Base-by-base conservation (phyloP, 352 stramenopile genomes). In the Globisporangium canariense region DNA sequence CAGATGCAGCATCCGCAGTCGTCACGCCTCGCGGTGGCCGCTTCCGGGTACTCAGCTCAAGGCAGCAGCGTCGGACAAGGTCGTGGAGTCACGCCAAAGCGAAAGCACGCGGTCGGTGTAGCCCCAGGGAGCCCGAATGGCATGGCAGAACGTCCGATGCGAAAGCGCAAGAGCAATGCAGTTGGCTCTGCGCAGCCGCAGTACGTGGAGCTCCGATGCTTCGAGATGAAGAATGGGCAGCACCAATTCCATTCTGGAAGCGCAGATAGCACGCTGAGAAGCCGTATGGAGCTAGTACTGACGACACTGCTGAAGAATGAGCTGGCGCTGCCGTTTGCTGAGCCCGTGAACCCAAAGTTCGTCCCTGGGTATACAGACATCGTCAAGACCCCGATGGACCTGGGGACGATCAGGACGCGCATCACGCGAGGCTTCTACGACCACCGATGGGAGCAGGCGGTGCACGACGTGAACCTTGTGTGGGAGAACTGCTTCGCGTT, bases 301-400 rank as follows among this genome's bases (percentile, higher is more conserved):
- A 62, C 75, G 20, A 79, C 79, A 30, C 51, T 96, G 46, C 49
- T 93, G 40, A 78, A 81, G 38, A 86, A 89, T 54, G 80, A 90
- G 36, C 51, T 94, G 41, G 79, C 88, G 16, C 22, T 78, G 32
- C 73, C 88, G 34, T 96, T 96, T 60, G 70, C 79, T 0, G 65
- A 79, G 5, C 88, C 88, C 5, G 88, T 96, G 56, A 80, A 91
- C 34, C 60, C 74, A 11, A 76, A 85, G 2, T 78, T 86, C 25
- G 79, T 96, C 1, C 86, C 81, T 16, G 84, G 82, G 14, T 96
- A 96, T 59, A 59, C 66, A 2, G 71, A 82, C 41, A 54, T 96
- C 30, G 79, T 96, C 61, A 87, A 86, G 53, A 49, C 81, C 7
- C 90, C 92, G 18, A 98, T 98, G 89, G 94, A 98, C 69, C 69